These are phyloP conservation scores for Pythium monospermum DNA, from an alignment of 352 stramenopile genomes.

Conservation along the genomic window DNA sequence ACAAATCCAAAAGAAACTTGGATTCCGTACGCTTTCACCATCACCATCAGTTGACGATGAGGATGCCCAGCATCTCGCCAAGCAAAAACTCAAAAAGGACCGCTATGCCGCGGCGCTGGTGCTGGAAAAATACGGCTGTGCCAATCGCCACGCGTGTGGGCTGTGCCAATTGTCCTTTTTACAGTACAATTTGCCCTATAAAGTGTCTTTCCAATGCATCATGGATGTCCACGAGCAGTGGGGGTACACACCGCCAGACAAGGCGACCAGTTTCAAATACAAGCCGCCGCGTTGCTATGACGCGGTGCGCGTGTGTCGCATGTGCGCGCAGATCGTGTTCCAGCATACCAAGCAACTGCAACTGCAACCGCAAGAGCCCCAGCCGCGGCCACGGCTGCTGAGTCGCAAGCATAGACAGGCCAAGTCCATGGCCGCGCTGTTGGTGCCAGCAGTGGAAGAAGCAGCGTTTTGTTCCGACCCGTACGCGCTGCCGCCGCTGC, in stretches of 20 bases:
- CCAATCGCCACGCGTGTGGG: conserved; percentile 55
- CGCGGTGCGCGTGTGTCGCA: conserved; percentile 60
- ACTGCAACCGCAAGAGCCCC: background rate
- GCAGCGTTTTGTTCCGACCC: conserved; percentile 45
- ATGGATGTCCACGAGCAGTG: conserved; percentile 67
- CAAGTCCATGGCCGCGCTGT: conserved; percentile 15
- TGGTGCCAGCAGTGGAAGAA: background rate
- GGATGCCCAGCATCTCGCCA: conserved; percentile 15
- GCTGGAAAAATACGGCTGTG: conserved; percentile 55
- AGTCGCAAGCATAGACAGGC: conserved; percentile 16
- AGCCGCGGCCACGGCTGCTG: conserved; percentile 8
- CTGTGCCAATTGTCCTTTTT: conserved; percentile 56
- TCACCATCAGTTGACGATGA: too few relatives aligned
- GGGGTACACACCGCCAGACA: conserved; percentile 46
- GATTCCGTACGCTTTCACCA: conserved; percentile 21
- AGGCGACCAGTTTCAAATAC: conserved; percentile 43
- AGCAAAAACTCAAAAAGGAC: conserved; percentile 26
- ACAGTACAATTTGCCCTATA: conserved; percentile 51
- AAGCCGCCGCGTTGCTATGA: conserved; percentile 64
- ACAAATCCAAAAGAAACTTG: conserved; percentile 17
- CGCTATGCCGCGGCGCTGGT: conserved; percentile 46
- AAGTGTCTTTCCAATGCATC: conserved; percentile 75
- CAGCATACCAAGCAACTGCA: conserved; percentile 33
- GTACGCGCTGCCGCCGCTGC: conserved; percentile 63
- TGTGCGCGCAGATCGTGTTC: conserved; percentile 71